Evolutionary conservation across 495 filamentous ascomycete species (phyloP).

Genomic region (Cetradonia linearis): DNA sequence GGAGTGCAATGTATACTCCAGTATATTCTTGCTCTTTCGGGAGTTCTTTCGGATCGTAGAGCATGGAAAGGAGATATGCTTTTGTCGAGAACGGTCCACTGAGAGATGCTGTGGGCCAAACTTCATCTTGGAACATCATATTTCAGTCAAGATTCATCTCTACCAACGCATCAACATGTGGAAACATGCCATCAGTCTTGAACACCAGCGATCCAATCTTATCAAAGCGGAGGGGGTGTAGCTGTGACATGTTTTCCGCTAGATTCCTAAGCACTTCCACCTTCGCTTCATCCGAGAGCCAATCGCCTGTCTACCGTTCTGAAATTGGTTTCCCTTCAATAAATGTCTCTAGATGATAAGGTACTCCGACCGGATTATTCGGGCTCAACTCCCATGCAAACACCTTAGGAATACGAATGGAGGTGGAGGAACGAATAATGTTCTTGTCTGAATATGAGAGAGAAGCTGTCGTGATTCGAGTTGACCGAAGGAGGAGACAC

Average conservation of each 20-base stretch:
- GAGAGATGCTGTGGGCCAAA: slow-evolving; percentile 4
- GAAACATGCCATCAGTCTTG: not conserved
- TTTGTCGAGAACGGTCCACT: not conserved
- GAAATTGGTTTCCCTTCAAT: slow-evolving; percentile 25
- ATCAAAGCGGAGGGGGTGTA: slow-evolving; percentile 8
- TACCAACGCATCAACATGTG: not conserved
- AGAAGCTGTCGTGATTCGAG: slow-evolving; percentile 18
- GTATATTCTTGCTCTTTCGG: not conserved
- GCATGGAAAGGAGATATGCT: not conserved
- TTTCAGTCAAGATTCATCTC: not conserved
- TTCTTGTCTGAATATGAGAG: slow-evolving; percentile 17
- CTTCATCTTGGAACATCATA: not conserved
- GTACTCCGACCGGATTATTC: slow-evolving; percentile 14
- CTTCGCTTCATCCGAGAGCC: slow-evolving; percentile 14
- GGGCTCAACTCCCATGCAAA: slow-evolving; percentile 18
- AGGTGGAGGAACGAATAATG: slow-evolving; percentile 15
- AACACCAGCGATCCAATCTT: slow-evolving; percentile 4
- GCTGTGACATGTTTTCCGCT: slow-evolving; percentile 7
- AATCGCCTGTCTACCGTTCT: slow-evolving; percentile 23
- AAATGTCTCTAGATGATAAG: slow-evolving; percentile 14
- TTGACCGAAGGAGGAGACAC: slow-evolving; percentile 19
- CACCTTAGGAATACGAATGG: slow-evolving; percentile 29
- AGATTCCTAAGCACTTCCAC: slow-evolving; percentile 8
- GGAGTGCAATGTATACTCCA: not conserved
- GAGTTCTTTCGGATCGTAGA: not conserved